A percentile compares a stretch with the other conserved stretches of the same genome.
Evolutionary conservation across 257 asterid genomes (phyloP).

Genomic region (Plectranthus barbatus): DNA sequence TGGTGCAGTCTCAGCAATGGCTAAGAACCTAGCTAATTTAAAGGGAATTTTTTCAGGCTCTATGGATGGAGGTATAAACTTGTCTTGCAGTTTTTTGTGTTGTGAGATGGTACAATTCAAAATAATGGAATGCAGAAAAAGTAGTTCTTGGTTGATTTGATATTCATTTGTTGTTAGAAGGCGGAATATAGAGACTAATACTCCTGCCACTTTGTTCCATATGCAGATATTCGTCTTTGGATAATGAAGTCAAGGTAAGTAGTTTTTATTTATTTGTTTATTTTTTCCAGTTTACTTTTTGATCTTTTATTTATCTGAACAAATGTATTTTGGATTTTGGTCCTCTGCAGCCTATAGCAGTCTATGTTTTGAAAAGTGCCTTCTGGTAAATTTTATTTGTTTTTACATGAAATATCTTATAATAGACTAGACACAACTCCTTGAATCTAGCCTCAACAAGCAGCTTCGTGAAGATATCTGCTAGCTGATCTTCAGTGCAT

Average conservation of each 20-base stretch:
- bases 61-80: conserved; percentile 76
- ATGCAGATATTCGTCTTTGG: conserved; percentile 83
- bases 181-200: background rate
- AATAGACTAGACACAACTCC: background rate
- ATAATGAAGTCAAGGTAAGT: conserved; percentile 45
- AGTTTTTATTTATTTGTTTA: conserved; percentile 1
- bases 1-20: conserved; percentile 82
- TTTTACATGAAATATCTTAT: background rate
- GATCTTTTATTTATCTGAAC: conserved; percentile 12
- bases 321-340: conserved; percentile 5
- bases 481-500: too few species aligned
- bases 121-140: background rate
- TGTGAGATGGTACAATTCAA: conserved; percentile 2
- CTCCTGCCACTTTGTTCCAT: background rate
- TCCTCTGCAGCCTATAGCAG: conserved; percentile 62
- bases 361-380: conserved; percentile 68
- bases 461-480: too few species aligned
- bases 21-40: conserved; percentile 70
- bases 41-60: conserved; percentile 93
- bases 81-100: background rate
- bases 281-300: background rate
- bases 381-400: conserved; percentile 51
- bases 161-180: background rate
- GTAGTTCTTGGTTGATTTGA: background rate
- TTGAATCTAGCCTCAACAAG: too few species aligned